Evolutionary conservation across 1,139 yeast species (phyloP), one percentile per base, ranked within the genome.

Genomic region (Candida neerlandica): DNA sequence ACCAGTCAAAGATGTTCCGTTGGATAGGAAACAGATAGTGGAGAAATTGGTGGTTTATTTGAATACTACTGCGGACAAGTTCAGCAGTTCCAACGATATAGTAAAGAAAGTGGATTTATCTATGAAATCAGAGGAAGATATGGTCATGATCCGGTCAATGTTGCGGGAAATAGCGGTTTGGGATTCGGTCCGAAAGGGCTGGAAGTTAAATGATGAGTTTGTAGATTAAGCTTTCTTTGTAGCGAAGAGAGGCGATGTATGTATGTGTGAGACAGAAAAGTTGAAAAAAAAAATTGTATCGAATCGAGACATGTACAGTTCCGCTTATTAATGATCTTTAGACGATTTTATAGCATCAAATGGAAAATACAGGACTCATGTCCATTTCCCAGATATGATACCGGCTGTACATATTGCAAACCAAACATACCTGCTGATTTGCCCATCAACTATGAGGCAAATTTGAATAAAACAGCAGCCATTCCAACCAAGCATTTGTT

Each of bases 91-190:
- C 0, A 75, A 78, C 11, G 81, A 80, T 6, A 81, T 92, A 6
- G 68, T 90, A 33, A 65, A 66, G n/a, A 66, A 73, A 44, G 65
- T 85, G 45, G 69, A 78, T 4, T 63, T 85, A 32, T 63, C 69
- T 44, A 65, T 85, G 21, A 69, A 67, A 5, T 77, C 81, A 41
- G 81, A 78, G 21, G 77, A 77, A 48, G 88, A 86, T 41, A 80
- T 89, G 44, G 74, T 86, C 1, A 70, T 81, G 51, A 75, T 89
- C 18, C 70, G 96, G 44, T 84, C 89, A 1, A 77, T 91, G 78
- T 64, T 92, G 47, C 77, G 82, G 50, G 80, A 82, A 47, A 80
- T 89, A 15, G 89, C 96, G 4, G 67, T 62, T 0, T 92, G 96
- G 94, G 81, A 85, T 54, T 65, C 71, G 9, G 61, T 53, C 1